These are phyloP conservation scores for Pythium coloratum DNA, from an alignment of 352 stramenopile genomes.

Conservation along the genomic window DNA sequence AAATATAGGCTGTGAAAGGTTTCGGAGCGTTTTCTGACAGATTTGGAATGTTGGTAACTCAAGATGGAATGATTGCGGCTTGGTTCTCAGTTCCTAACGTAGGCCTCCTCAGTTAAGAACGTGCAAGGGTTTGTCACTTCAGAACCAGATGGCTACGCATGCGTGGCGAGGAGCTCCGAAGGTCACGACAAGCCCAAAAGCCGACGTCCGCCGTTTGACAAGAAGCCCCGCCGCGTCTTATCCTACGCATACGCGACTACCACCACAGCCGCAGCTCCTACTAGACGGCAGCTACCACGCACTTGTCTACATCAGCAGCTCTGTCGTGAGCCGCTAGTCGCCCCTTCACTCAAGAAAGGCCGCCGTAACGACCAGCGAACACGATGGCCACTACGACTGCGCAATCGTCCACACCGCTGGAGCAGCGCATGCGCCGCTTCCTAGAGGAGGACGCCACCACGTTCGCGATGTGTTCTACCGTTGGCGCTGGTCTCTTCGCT, in stretches of 20 bases:
- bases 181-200: conserved; percentile 1
- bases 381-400: not conserved
- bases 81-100: conserved; percentile 1
- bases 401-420: conserved; percentile 4
- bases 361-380: not conserved
- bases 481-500: conserved; percentile 32
- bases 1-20: not conserved
- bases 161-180: conserved; percentile 11
- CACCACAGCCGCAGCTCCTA: not conserved
- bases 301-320: not conserved
- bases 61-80: not conserved
- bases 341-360: not conserved
- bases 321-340: not conserved
- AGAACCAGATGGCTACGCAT: conserved; percentile 3
- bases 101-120: not conserved
- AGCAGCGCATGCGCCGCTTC: conserved; percentile 47
- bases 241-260: not conserved
- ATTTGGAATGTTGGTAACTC: conserved; percentile 12
- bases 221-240: not conserved
- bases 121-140: not conserved
- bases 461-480: conserved; percentile 31
- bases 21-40: not conserved
- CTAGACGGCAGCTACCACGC: not conserved
- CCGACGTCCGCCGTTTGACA: not conserved
- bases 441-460: conserved; percentile 44